Conservation (phyloP, 441 rosid species). For the Jatropha podagrica region DNA sequence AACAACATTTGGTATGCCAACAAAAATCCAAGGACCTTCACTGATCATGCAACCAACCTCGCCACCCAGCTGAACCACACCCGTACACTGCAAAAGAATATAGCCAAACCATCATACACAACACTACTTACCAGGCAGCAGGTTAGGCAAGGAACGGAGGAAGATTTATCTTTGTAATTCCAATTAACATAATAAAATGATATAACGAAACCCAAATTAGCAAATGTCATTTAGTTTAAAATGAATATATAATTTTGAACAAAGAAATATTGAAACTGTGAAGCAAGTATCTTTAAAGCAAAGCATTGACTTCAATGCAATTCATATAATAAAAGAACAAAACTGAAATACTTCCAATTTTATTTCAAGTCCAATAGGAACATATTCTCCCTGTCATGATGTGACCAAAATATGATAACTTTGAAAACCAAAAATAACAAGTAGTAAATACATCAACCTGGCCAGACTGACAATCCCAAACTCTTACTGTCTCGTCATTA, state of each 20-base stretch:
- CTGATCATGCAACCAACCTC: conserved; percentile 92
- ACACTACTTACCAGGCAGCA: neutral
- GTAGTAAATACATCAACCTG: conserved; percentile 46
- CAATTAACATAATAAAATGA: neutral
- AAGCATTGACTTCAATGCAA: neutral
- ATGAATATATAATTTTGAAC: neutral
- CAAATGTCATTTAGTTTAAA: neutral
- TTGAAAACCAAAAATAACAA: neutral
- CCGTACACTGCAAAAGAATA: conserved; percentile 55
- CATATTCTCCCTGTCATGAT: neutral
- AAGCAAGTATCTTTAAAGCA: neutral
- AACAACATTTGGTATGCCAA: conserved; percentile 81
- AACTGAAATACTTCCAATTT: neutral
- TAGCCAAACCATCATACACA: neutral
- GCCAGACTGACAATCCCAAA: conserved; percentile 97
- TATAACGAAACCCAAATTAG: neutral
- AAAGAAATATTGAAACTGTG: neutral
- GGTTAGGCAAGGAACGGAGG: neutral
- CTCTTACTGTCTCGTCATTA: conserved; percentile 78
- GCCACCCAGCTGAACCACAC: conserved; percentile 68
- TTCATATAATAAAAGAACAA: neutral
- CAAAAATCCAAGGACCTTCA: conserved; percentile 98
- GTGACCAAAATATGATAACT: neutral
- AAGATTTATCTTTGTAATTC: no score
- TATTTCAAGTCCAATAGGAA: neutral